Percentiles rank a stretch among this genome's conserved stretches.
phyloP scores from a whole-genome alignment of 2,329 filamentous ascomycete genomes.

The Pestalotiopsis sp. region DNA sequence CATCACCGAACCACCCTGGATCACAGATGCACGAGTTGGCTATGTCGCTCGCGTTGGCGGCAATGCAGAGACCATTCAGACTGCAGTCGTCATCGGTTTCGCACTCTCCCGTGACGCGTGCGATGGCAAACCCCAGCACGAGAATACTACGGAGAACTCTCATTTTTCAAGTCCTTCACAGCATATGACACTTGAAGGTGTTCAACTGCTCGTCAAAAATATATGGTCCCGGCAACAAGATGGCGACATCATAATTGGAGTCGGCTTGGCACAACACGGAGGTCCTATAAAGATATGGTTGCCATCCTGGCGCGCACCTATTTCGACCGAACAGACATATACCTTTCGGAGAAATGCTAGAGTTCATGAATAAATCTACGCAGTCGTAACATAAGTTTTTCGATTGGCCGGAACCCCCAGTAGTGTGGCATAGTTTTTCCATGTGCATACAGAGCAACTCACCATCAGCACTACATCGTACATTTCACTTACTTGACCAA shows the following conservation, averaged over 20 bases:
- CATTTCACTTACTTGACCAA: too few species aligned
- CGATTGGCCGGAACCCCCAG: too few species aligned
- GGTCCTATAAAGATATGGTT: neutral
- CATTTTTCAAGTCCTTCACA: neutral
- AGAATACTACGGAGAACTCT: neutral
- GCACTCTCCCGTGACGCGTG: neutral
- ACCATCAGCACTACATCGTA: too few species aligned
- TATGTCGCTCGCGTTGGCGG: neutral
- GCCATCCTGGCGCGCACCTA: neutral
- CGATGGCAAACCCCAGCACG: neutral
- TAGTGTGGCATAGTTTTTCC: too few species aligned
- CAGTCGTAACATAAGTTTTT: too few species aligned
- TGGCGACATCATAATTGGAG: neutral
- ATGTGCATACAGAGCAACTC: too few species aligned
- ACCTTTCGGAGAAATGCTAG: neutral
- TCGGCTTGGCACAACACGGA: neutral
- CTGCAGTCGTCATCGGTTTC: constrained; percentile 33
- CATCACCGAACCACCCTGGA: constrained; percentile 43
- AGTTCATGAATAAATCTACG: too few species aligned
- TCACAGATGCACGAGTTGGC: constrained; percentile 33
- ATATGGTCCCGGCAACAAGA: neutral
- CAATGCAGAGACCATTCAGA: constrained; percentile 39
- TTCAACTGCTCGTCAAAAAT: neutral
- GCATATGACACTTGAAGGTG: neutral
- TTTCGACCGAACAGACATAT: neutral